These are phyloP conservation scores for Cenchrus americanus DNA, from an alignment of 176 grass and related monocot species.

Conservation along the genomic window DNA sequence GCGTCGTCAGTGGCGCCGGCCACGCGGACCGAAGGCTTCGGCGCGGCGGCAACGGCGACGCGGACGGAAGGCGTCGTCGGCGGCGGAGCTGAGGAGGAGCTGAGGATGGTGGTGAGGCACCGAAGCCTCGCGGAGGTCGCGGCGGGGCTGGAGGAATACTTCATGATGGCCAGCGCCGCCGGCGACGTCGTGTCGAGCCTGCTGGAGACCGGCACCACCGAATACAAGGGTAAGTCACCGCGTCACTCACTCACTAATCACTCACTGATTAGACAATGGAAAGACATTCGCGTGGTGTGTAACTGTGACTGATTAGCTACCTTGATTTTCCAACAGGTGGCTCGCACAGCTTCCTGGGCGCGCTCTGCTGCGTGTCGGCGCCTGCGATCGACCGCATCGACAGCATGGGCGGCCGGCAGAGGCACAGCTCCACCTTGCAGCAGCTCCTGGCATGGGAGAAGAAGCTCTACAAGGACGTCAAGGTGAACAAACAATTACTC, in stretches of 20 bases:
- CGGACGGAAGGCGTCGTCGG: not conserved
- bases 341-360: constrained; percentile 55
- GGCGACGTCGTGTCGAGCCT: constrained; percentile 56
- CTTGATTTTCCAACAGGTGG: constrained; percentile 45
- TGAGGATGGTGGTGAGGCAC: constrained; percentile 64
- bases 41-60: not conserved
- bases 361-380: constrained; percentile 64
- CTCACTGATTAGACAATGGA: not conserved
- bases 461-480: constrained; percentile 85
- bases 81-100: constrained; percentile 23
- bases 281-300: not conserved
- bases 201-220: constrained; percentile 54
- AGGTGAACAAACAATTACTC: constrained; percentile 46
- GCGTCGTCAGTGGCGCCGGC: no score
- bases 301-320: not conserved
- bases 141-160: constrained; percentile 71
- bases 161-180: constrained; percentile 56
- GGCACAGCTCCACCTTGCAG: constrained; percentile 69
- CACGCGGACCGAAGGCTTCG: not conserved
- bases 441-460: constrained; percentile 85
- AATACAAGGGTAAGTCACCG: constrained; percentile 35
- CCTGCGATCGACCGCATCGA: constrained; percentile 58
- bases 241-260: not conserved
- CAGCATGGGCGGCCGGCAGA: constrained; percentile 41
- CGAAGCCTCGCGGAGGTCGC: constrained; percentile 76